Conservation (phyloP, 139 green algal genomes). For the Pseudopediastrum boryanum region DNA sequence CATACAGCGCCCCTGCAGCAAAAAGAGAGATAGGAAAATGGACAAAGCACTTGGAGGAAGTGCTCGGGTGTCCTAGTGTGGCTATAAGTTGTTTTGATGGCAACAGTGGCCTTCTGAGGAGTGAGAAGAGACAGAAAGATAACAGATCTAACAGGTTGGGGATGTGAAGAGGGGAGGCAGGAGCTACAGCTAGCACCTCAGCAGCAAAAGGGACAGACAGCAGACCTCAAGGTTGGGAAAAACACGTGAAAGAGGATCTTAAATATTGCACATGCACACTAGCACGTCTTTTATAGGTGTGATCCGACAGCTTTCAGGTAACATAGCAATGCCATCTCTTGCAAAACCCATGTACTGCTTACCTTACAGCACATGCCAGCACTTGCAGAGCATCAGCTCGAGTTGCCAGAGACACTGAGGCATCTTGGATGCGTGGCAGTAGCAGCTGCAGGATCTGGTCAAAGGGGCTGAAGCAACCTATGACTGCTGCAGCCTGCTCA, state of each 20-base stretch:
- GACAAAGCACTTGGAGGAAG: too few relatives aligned
- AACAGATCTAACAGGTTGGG: too few relatives aligned
- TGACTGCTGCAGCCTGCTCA: too few relatives aligned
- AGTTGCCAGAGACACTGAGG: not conserved
- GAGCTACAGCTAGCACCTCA: not conserved
- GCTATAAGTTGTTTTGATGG: too few relatives aligned
- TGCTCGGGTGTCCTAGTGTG: too few relatives aligned
- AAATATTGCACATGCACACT: not conserved
- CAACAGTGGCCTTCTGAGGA: too few relatives aligned
- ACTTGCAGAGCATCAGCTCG: conserved; percentile 19
- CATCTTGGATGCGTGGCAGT: conserved; percentile 6
- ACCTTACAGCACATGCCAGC: conserved; percentile 11
- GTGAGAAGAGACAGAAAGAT: too few relatives aligned
- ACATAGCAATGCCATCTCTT: not conserved
- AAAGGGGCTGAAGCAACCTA: too few relatives aligned
- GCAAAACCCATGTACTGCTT: not conserved
- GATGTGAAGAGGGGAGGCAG: too few relatives aligned
- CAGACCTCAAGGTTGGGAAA: not conserved
- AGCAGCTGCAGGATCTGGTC: not conserved
- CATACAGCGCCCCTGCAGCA: too few relatives aligned
- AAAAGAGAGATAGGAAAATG: too few relatives aligned
- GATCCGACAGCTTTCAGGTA: not conserved
- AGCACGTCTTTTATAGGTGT: not conserved
- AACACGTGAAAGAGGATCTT: not conserved
- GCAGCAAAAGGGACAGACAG: not conserved